Percentiles rank a stretch among this genome's conserved stretches.
Evolutionary conservation across 768 basidiomycete species (phyloP).

Genomic region (Dentipellis sp.): DNA sequence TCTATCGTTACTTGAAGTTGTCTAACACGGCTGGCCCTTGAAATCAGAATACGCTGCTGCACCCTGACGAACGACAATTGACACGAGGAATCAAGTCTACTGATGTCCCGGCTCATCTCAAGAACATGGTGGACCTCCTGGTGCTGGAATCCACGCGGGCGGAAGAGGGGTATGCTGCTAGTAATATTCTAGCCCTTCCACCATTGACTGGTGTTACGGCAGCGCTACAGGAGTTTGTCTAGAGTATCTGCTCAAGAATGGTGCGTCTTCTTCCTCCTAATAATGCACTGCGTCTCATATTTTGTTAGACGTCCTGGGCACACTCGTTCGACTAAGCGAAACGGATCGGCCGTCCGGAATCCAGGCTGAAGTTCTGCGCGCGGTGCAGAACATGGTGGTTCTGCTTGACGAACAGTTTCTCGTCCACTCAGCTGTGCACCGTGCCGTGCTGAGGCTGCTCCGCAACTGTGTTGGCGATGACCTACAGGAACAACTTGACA

Average conservation of each 20-base stretch:
- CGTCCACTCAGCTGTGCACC: slow-evolving; percentile 85
- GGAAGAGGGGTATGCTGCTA: slow-evolving; percentile 75
- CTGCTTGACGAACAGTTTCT: slow-evolving; percentile 90
- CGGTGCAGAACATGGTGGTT: slow-evolving; percentile 86
- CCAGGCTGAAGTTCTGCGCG: slow-evolving; percentile 79
- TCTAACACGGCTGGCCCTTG: slow-evolving; percentile 6
- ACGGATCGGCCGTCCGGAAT: slow-evolving; percentile 82
- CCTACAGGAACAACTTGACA: slow-evolving; percentile 79
- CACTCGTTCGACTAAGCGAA: slow-evolving; percentile 80
- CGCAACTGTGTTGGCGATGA: slow-evolving; percentile 90
- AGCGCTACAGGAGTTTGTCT: slow-evolving; percentile 85
- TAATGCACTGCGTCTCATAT: neutral
- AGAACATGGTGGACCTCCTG: slow-evolving; percentile 76
- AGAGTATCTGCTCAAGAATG: slow-evolving; percentile 87
- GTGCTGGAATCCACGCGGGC: slow-evolving; percentile 77
- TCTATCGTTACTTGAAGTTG: neutral
- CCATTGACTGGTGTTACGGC: neutral
- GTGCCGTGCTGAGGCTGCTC: slow-evolving; percentile 75
- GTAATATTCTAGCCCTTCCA: neutral
- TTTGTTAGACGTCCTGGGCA: slow-evolving; percentile 64
- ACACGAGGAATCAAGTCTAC: slow-evolving; percentile 74
- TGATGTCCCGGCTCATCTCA: slow-evolving; percentile 65
- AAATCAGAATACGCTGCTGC: slow-evolving; percentile 64
- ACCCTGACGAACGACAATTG: slow-evolving; percentile 87
- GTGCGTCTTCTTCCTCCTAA: slow-evolving; percentile 26